A percentile compares a stretch with the other conserved stretches of the same genome.
phyloP scores from a whole-genome alignment of 2,329 filamentous ascomycete genomes.

The Nannizziopsis barbatae region DNA sequence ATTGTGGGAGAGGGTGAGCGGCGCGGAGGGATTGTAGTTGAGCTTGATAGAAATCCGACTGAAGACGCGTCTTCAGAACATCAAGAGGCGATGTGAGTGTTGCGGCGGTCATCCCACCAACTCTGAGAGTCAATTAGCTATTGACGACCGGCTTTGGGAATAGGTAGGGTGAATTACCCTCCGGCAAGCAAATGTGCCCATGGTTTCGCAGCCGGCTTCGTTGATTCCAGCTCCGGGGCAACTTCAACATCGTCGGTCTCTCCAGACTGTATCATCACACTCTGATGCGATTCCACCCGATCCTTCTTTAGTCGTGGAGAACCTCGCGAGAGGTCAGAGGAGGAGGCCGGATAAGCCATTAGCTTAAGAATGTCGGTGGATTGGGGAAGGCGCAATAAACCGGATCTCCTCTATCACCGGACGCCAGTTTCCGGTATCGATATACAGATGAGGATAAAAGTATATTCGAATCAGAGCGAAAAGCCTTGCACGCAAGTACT shows the following conservation, averaged over 20 bases:
- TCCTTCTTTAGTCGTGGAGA: slow-evolving; percentile 1
- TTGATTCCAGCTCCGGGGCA: slow-evolving; percentile 18
- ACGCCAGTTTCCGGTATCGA: too few relatives aligned
- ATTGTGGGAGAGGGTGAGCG: slow-evolving; percentile 23
- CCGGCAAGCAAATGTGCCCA: slow-evolving; percentile 89
- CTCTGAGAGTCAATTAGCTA: slow-evolving; percentile 37
- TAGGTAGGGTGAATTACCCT: slow-evolving; percentile 48
- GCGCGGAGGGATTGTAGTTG: slow-evolving; percentile 44
- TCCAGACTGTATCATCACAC: slow-evolving; percentile 23
- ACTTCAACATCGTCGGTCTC: slow-evolving; percentile 29
- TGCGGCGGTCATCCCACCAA: slow-evolving; percentile 82
- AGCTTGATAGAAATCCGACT: slow-evolving; percentile 87
- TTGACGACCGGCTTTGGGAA: too few relatives aligned
- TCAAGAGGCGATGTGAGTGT: slow-evolving; percentile 91
- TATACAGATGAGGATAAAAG: too few relatives aligned
- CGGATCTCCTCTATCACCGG: neutral
- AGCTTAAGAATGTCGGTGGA: neutral
- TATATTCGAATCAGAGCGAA: too few relatives aligned
- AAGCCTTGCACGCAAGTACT: too few relatives aligned
- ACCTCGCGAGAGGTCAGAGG: slow-evolving; percentile 5
- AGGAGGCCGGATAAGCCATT: slow-evolving; percentile 6
- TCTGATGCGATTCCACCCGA: slow-evolving; percentile 7
- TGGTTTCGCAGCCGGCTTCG: slow-evolving; percentile 46
- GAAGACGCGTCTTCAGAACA: slow-evolving; percentile 82
- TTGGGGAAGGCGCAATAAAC: neutral